Base-by-base conservation (phyloP, 371 early-diverging fungal species). In the Mucor irregularis region DNA sequence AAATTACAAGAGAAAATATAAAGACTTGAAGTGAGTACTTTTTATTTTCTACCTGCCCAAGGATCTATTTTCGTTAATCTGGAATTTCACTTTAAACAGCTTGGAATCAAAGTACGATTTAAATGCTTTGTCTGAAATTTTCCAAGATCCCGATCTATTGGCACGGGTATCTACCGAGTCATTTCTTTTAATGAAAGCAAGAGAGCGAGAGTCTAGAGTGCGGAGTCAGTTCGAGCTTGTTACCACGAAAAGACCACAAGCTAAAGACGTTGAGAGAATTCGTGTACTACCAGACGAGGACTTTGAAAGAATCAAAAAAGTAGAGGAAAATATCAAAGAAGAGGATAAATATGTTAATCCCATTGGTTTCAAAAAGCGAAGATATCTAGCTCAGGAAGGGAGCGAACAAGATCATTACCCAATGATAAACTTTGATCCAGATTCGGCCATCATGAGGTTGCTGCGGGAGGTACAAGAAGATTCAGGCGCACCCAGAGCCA, bases 261-360 rank as follows among this genome's bases (percentile, higher is more conserved):
- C 77, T 13, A 73, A 71, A 38, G 74, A 76, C 21, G 77, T 76
- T 1, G 30, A 38, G 11, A 61, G 68, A 2, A 50, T 28, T 8
- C 61, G 69, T 2, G 43, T 66, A 2, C 46, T 71, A 9, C 22
- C 42, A 4, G 42, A 42, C 6, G n/a, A 42, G 14, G 42, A 42
- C 10, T 13, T 21, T 9, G 24, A 42, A 24, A 42, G 24, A 10
- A 24, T 42, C 17, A 6, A 22, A 42, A 24, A 17, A 21, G n/a
- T 61, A 5, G 58, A 69, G 44, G 14, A 38, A 30, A 33, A 2
- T 1, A 38, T 34, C 8, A 10, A 35, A 2, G 47, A 19, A 1
- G 43, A 38, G 2, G 39, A 53, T 10, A 25, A 51, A 10, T 71
- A 66, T 29, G 19, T 65, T 4, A 71, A 69, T 59, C 77, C 74